These are phyloP conservation scores for Ustilago xerochloae DNA, from an alignment of 1,284 basidiomycete genomes.

Conservation along the genomic window DNA sequence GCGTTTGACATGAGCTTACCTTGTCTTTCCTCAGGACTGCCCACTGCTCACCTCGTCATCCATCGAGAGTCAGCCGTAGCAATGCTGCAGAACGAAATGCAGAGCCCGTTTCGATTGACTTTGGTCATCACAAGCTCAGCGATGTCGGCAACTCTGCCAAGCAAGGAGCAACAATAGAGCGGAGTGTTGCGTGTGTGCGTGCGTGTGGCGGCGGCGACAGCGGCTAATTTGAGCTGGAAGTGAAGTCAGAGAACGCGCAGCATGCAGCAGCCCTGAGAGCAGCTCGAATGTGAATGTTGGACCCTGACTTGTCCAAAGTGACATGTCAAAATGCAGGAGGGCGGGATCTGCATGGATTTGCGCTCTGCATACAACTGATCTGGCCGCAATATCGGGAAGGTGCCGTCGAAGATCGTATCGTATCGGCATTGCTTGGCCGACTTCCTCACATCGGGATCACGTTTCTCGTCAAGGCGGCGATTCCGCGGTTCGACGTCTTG, in stretches of 20 bases:
- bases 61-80: too few relatives aligned
- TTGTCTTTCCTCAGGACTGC: background rate
- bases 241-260: slow-evolving; percentile 15
- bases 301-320: slow-evolving; percentile 20
- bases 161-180: background rate
- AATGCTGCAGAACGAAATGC: too few relatives aligned
- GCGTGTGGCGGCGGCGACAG: background rate
- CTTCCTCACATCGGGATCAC: background rate
- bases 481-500: background rate
- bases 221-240: slow-evolving; percentile 7
- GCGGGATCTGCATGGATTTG: background rate
- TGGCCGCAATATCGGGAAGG: too few relatives aligned
- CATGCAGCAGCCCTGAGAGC: slow-evolving; percentile 6
- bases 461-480: background rate
- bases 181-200: background rate
- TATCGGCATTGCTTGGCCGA: background rate
- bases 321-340: slow-evolving; percentile 21
- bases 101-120: too few relatives aligned
- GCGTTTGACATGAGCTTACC: slow-evolving; percentile 9
- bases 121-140: too few relatives aligned
- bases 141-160: too few relatives aligned
- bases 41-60: too few relatives aligned
- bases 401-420: background rate
- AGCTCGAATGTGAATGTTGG: background rate
- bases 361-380: background rate